These are phyloP conservation scores for Maudiozyma saulgeensis DNA, from an alignment of 805 yeast species.

Conservation along the genomic window DNA sequence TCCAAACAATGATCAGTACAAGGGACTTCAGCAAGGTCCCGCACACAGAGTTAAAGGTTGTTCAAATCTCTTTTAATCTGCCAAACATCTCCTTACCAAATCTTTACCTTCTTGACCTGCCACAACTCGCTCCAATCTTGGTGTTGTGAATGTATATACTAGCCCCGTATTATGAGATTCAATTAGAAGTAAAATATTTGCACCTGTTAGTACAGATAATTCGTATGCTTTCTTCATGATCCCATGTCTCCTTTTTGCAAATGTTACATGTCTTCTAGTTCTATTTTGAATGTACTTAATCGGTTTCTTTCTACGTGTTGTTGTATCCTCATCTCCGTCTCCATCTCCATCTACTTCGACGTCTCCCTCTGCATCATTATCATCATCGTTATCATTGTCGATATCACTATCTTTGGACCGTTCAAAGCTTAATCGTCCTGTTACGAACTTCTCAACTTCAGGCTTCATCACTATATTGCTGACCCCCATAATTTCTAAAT, in stretches of 20 bases:
- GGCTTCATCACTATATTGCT: too few species aligned
- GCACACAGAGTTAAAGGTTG: neutral
- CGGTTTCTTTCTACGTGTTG: conserved; percentile 7
- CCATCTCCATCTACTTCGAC: neutral
- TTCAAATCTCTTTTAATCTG: conserved; percentile 32
- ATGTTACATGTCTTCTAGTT: conserved; percentile 94
- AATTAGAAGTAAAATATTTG: conserved; percentile 85
- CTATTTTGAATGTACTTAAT: conserved; percentile 92
- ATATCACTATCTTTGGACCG: conserved; percentile 2
- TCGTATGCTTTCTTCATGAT: conserved; percentile 98
- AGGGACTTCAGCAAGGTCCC: too few species aligned
- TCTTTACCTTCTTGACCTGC: conserved; percentile 96
- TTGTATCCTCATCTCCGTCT: conserved; percentile 6
- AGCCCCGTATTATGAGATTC: conserved; percentile 83
- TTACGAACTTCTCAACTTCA: too few species aligned
- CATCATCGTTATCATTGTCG: conserved; percentile 3
- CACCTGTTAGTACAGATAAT: conserved; percentile 87
- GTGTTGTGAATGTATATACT: conserved; percentile 94
- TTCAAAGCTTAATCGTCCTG: neutral
- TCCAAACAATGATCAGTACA: too few species aligned
- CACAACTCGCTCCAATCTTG: conserved; percentile 91
- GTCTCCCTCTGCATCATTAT: conserved; percentile 1
- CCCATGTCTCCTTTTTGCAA: conserved; percentile 94
- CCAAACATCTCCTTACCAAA: conserved; percentile 72
- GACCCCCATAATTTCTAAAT: too few species aligned